Percentiles rank a stretch among this genome's conserved stretches.
phyloP scores from a whole-genome alignment of 2,329 filamentous ascomycete species.

The Fusarium sp. region DNA sequence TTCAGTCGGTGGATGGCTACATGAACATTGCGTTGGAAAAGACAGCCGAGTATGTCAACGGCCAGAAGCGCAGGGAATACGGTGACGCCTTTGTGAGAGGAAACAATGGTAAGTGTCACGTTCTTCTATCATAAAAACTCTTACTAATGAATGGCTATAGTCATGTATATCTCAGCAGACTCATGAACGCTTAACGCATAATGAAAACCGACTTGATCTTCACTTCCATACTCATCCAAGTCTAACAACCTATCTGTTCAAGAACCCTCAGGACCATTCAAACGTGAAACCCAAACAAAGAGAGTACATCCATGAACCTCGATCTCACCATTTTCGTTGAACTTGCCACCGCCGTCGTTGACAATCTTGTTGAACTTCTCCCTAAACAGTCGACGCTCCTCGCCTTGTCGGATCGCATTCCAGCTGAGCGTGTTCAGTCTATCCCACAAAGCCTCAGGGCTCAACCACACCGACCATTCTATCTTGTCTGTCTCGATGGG shows the following conservation, averaged over 20 bases:
- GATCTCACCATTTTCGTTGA: constrained; percentile 74
- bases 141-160: constrained; percentile 56
- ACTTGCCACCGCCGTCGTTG: constrained; percentile 66
- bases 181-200: constrained; percentile 54
- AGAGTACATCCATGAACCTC: constrained; percentile 75
- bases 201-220: constrained; percentile 38
- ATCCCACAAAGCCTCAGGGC: constrained; percentile 74
- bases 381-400: constrained; percentile 64
- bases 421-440: constrained; percentile 78
- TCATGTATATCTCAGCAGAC: constrained; percentile 81
- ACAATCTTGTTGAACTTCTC: constrained; percentile 69
- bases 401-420: constrained; percentile 71
- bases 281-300: constrained; percentile 72
- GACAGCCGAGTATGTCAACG: constrained; percentile 92
- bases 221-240: constrained; percentile 10
- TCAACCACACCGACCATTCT: constrained; percentile 65
- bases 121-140: not conserved
- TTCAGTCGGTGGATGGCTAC: constrained; percentile 98
- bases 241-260: constrained; percentile 6
- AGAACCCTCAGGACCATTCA: constrained; percentile 39
- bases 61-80: constrained; percentile 84
- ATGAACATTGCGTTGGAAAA: constrained; percentile 99
- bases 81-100: constrained; percentile 96
- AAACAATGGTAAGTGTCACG: constrained; percentile 83
- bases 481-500: constrained; percentile 69